These are phyloP conservation scores for Selaginella moellendorffii DNA, from an alignment of 75 land plant genomes.

Conservation along the genomic window DNA sequence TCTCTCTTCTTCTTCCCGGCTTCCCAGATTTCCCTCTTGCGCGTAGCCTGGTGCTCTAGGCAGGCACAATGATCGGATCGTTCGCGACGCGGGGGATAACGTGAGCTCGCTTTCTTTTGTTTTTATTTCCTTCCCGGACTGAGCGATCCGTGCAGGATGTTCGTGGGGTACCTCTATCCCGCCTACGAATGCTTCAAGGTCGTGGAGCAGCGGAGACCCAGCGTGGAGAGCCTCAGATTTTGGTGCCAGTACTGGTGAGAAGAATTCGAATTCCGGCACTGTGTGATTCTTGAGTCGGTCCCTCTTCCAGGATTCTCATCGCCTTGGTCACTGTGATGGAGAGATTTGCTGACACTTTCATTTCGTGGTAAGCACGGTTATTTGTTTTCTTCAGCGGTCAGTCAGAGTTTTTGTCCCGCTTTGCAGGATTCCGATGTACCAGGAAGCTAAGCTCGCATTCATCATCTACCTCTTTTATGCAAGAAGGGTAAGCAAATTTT, in stretches of 20 bases:
- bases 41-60: too few species aligned
- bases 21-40: too few species aligned
- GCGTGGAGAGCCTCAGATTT: conserved; percentile 35
- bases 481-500: too few species aligned
- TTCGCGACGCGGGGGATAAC: conserved; percentile 55
- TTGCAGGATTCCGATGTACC: conserved; percentile 23
- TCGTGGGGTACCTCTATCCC: conserved; percentile 37
- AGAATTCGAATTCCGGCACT: background rate
- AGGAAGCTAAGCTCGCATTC: conserved; percentile 29
- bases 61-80: conserved; percentile 59
- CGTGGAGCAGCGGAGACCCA: conserved; percentile 35
- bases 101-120: conserved; percentile 27
- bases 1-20: too few species aligned
- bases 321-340: conserved; percentile 68
- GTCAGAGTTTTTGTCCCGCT: background rate
- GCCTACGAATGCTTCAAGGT: conserved; percentile 51
- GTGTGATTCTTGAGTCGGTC: background rate
- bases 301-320: conserved; percentile 61
- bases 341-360: conserved; percentile 61
- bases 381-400: background rate
- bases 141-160: conserved; percentile 19
- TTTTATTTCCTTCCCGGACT: background rate
- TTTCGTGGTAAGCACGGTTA: conserved; percentile 48
- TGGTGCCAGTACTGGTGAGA: conserved; percentile 52
- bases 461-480: conserved; percentile 30